phyloP scores from a whole-genome alignment of 179 eudicot species.

The Sideroxylon spinosum region DNA sequence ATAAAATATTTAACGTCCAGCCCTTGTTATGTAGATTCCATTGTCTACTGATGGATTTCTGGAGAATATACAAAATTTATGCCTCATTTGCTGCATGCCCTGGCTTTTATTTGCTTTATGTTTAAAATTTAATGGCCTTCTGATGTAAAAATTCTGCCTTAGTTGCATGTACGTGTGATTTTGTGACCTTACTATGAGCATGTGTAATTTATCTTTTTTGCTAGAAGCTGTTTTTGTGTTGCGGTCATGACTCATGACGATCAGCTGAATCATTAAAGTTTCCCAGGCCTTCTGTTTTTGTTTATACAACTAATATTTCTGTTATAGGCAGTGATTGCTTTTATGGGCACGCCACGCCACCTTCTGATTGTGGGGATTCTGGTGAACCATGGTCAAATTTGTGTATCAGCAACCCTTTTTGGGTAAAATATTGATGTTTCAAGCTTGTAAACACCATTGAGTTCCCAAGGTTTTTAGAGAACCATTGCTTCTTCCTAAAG shows the following conservation, averaged over 20 bases:
- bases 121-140: background rate
- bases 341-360: constrained; percentile 11
- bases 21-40: constrained; percentile 5
- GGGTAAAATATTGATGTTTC: background rate
- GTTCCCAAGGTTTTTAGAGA: background rate
- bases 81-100: constrained; percentile 4
- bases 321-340: background rate
- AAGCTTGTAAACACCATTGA: background rate
- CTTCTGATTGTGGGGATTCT: background rate
- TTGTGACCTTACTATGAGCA: background rate
- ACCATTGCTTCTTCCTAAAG: background rate
- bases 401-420: background rate
- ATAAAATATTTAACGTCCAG: background rate
- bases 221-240: background rate
- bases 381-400: background rate
- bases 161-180: background rate
- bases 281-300: background rate
- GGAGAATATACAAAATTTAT: background rate
- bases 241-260: background rate
- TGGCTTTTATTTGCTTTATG: background rate
- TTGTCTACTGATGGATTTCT: background rate
- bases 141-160: background rate
- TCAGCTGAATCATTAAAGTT: background rate
- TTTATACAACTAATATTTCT: background rate
- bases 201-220: background rate